A percentile compares a stretch with the other conserved stretches of the same genome.
These are phyloP conservation scores for Curvularia eragrostidis DNA, from an alignment of 2,329 filamentous ascomycete genomes.

Conservation along the genomic window DNA sequence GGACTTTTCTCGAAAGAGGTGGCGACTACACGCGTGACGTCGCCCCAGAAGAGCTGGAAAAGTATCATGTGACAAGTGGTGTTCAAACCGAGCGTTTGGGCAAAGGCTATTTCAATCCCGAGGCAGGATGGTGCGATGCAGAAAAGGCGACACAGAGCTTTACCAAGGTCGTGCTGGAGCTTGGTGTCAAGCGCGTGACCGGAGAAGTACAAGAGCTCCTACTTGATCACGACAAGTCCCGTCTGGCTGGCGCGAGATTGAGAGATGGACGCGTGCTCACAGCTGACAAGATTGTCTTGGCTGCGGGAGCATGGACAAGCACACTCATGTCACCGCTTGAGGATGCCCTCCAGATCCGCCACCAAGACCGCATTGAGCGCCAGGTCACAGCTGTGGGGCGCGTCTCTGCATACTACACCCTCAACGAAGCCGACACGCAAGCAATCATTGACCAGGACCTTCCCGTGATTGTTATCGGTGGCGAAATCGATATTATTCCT, in stretches of 20 bases:
- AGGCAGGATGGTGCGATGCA: conserved; percentile 63
- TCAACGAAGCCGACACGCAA: conserved; percentile 56
- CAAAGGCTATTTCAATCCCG: conserved; percentile 58
- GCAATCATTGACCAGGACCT: conserved; percentile 56
- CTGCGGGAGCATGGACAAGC: conserved; percentile 65
- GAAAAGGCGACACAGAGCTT: conserved; percentile 55
- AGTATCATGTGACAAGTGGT: conserved; percentile 51
- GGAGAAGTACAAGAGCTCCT: conserved; percentile 56
- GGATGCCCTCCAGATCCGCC: conserved; percentile 52
- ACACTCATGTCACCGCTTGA: conserved; percentile 60
- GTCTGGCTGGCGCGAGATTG: conserved; percentile 56
- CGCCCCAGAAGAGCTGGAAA: conserved; percentile 49
- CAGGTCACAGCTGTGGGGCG: conserved; percentile 66
- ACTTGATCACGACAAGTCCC: conserved; percentile 40
- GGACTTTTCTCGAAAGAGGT: conserved; percentile 58
- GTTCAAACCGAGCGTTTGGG: conserved; percentile 23
- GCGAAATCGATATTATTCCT: conserved; percentile 57
- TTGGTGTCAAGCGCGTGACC: conserved; percentile 56
- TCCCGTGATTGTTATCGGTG: conserved; percentile 62
- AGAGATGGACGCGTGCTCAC: conserved; percentile 55
- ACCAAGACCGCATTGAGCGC: conserved; percentile 56
- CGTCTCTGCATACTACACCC: conserved; percentile 63
- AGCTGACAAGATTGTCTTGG: conserved; percentile 63
- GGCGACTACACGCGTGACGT: conserved; percentile 50
- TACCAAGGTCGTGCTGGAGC: conserved; percentile 52